Conservation (phyloP, 768 basidiomycete genomes). For the Boletus sp. region DNA sequence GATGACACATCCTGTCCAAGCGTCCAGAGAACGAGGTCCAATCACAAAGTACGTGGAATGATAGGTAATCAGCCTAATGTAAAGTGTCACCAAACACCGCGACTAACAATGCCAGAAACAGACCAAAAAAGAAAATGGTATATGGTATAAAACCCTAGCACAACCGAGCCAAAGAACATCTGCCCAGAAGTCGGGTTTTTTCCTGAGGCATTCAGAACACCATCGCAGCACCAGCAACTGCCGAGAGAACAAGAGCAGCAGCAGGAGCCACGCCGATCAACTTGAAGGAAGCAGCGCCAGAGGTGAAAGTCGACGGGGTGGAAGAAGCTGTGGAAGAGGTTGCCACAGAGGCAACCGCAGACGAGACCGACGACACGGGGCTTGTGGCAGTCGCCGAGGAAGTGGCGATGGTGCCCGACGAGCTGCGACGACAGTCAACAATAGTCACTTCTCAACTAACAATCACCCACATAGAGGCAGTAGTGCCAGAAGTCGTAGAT, state of each 20-base stretch:
- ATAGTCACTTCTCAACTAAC: fast-evolving
- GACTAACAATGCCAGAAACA: constrained; percentile 7
- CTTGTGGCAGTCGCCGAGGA: constrained; percentile 10
- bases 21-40: constrained; percentile 22
- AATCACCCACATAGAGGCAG: constrained; percentile 13
- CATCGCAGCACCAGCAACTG: constrained; percentile 46
- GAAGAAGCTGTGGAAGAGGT: constrained; percentile 19
- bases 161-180: not conserved
- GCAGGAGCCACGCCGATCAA: constrained; percentile 31
- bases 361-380: not conserved
- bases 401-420: not conserved
- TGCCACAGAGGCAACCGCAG: not conserved
- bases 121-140: constrained; percentile 10
- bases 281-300: constrained; percentile 33
- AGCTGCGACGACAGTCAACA: constrained; percentile 1
- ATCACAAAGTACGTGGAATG: constrained; percentile 9
- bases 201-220: constrained; percentile 36
- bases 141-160: constrained; percentile 6
- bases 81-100: constrained; percentile 14
- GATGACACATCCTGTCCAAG: constrained; percentile 14
- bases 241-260: constrained; percentile 41
- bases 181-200: not conserved
- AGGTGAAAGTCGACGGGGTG: constrained; percentile 20
- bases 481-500: constrained; percentile 11
- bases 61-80: constrained; percentile 8